Percentiles rank a stretch among this genome's conserved stretches.
Evolutionary conservation across 1,284 basidiomycete genomes (phyloP).

Genomic region (Melampsora allii-populina): DNA sequence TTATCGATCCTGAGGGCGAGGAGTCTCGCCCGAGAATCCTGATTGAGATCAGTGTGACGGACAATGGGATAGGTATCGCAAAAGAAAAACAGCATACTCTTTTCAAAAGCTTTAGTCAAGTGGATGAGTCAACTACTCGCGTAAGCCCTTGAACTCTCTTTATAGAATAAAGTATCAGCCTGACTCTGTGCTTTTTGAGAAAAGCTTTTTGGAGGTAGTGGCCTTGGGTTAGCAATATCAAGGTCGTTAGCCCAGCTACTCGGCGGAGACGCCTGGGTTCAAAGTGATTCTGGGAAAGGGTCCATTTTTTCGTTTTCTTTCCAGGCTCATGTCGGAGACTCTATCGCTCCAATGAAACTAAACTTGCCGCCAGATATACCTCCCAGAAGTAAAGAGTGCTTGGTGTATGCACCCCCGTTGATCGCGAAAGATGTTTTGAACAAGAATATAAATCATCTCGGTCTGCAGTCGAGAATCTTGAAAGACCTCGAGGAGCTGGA

Average conservation of each 20-base stretch:
- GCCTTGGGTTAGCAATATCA: constrained; percentile 53
- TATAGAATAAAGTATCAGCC: too few relatives aligned
- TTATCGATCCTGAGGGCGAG: background rate
- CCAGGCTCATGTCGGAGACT: constrained; percentile 46
- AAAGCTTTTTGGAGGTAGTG: constrained; percentile 50
- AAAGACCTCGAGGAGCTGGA: background rate
- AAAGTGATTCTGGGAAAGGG: constrained; percentile 52
- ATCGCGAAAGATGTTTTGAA: background rate
- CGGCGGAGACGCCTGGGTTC: constrained; percentile 52
- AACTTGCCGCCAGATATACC: constrained; percentile 52
- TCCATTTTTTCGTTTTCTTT: constrained; percentile 53
- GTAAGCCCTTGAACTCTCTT: constrained; percentile 13
- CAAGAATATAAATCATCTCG: background rate
- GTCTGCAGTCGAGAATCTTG: background rate
- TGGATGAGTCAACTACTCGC: constrained; percentile 53
- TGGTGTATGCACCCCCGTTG: background rate
- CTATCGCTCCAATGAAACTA: constrained; percentile 46
- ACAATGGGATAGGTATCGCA: constrained; percentile 47
- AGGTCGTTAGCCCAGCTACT: constrained; percentile 51
- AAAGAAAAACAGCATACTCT: constrained; percentile 51
- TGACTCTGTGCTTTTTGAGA: too few relatives aligned
- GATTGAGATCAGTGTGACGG: constrained; percentile 9
- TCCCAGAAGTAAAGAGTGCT: constrained; percentile 47
- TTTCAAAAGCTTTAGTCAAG: constrained; percentile 53
- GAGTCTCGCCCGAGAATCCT: background rate